These are phyloP conservation scores for Voacanga thouarsii DNA, from an alignment of 257 asterid genomes.

Conservation along the genomic window DNA sequence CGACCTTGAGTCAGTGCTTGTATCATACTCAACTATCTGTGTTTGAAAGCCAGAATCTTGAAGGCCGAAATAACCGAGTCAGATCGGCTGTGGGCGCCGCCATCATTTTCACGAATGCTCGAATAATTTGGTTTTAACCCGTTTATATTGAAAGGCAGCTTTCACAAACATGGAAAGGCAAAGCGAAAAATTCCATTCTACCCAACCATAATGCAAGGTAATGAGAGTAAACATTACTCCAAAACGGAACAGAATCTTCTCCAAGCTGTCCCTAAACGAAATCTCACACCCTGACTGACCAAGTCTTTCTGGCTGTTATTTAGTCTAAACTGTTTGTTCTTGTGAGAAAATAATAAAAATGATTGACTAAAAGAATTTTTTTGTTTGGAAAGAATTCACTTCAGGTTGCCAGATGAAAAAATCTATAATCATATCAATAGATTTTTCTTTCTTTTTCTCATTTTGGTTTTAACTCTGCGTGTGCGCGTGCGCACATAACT, in stretches of 20 bases:
- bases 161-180: neutral
- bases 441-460: no score
- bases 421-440: no score
- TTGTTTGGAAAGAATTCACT: no score
- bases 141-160: no score
- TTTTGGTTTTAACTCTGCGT: neutral
- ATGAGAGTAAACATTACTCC: neutral
- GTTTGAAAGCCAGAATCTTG: neutral
- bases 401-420: no score
- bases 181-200: neutral
- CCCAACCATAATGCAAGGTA: neutral
- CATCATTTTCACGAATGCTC: neutral
- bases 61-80: neutral
- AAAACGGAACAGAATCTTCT: neutral
- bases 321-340: neutral
- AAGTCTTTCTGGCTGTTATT: neutral
- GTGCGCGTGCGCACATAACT: neutral
- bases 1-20: no score
- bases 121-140: neutral
- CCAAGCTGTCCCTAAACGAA: neutral
- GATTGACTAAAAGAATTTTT: no score
- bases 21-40: no score
- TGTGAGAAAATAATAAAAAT: no score
- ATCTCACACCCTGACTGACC: neutral
- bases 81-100: neutral